Conservation (phyloP, 345 rosid genomes). For the Corchorus olitorius region DNA sequence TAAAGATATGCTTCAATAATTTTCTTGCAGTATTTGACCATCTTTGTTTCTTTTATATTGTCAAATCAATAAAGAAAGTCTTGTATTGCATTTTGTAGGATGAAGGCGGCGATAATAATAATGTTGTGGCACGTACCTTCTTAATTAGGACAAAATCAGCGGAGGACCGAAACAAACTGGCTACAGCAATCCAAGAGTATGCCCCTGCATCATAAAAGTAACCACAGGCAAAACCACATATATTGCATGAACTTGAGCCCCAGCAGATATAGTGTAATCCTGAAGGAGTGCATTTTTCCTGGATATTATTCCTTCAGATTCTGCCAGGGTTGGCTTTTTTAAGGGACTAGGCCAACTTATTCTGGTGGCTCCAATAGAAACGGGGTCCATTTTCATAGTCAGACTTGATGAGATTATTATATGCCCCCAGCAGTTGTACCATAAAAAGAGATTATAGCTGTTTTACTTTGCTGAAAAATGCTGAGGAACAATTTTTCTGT, state of each 20-base stretch:
- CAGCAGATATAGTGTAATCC: constrained; percentile 7
- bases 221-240: neutral
- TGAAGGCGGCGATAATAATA: constrained; percentile 46
- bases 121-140: constrained; percentile 69
- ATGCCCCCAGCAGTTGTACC: constrained; percentile 26
- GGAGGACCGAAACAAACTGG: constrained; percentile 80
- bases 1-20: neutral
- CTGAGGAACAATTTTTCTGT: neutral
- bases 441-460: neutral
- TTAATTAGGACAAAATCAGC: constrained; percentile 70
- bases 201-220: constrained; percentile 65
- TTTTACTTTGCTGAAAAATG: neutral
- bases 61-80: neutral
- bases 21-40: constrained; percentile 5
- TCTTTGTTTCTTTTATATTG: neutral
- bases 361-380: constrained; percentile 16
- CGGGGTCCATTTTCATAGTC: constrained; percentile 22
- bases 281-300: constrained; percentile 3
- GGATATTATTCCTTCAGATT: constrained; percentile 16
- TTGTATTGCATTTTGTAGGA: constrained; percentile 48
- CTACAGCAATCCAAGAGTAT: constrained; percentile 71
- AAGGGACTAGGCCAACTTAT: constrained; percentile 20
- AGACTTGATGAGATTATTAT: constrained; percentile 21
- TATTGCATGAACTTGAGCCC: constrained; percentile 15
- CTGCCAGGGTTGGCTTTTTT: constrained; percentile 21